Conservation (phyloP, 148 eudicot species). For the Diospyros kaki region DNA sequence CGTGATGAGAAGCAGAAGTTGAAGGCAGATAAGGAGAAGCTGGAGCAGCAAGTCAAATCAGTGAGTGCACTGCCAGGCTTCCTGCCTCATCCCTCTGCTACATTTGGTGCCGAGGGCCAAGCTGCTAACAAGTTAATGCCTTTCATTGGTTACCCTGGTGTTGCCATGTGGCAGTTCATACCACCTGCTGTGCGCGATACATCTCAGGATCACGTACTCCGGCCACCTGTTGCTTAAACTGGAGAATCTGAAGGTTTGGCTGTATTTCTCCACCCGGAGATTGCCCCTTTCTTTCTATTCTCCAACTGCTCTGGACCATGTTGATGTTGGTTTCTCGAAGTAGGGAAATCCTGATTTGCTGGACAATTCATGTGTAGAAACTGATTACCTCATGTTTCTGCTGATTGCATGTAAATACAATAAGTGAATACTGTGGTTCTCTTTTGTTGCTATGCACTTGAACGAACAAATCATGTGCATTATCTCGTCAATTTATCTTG, state of each 20-base stretch:
- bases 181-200: conserved; percentile 42
- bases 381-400: not conserved
- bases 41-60: conserved; percentile 34
- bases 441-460: not conserved
- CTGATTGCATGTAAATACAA: conserved; percentile 14
- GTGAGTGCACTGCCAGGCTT: conserved; percentile 20
- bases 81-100: conserved; percentile 23
- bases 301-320: not conserved
- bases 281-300: not conserved
- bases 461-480: not conserved
- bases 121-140: conserved; percentile 35
- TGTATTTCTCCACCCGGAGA: not conserved
- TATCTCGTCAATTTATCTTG: not conserved
- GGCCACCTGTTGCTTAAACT: conserved; percentile 33
- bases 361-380: conserved; percentile 1
- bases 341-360: not conserved
- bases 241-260: not conserved
- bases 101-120: conserved; percentile 29
- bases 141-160: conserved; percentile 31
- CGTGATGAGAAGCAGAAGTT: conserved; percentile 56
- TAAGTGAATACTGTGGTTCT: not conserved
- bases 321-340: conserved; percentile 2
- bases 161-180: conserved; percentile 57
- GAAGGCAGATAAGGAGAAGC: conserved; percentile 41
- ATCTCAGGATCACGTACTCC: conserved; percentile 37